Percentiles rank a stretch among this genome's conserved stretches.
phyloP scores from a whole-genome alignment of 108 stramenopile species.

The Skeletonema menzelii region DNA sequence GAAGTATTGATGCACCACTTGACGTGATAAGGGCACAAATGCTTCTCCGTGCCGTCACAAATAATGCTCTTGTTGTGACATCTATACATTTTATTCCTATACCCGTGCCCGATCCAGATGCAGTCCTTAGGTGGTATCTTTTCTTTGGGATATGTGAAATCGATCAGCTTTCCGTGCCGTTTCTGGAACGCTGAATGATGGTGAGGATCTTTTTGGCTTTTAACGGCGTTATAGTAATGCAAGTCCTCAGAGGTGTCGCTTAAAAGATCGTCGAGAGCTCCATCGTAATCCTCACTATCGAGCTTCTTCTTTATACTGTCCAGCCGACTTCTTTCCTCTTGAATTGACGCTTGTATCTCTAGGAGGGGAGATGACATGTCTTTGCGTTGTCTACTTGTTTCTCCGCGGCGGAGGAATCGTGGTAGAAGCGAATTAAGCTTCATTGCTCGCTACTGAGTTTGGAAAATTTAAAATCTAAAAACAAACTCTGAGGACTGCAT shows the following conservation, averaged over 20 bases:
- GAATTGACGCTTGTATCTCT: neutral
- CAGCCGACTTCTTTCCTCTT: slow-evolving; percentile 8
- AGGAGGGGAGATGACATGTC: neutral
- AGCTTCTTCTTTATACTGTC: slow-evolving; percentile 17
- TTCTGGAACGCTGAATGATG: neutral
- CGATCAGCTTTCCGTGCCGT: slow-evolving; percentile 14
- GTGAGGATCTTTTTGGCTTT: slow-evolving; percentile 1
- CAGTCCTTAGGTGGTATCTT: neutral
- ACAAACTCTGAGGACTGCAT: no score
- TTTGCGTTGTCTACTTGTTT: neutral
- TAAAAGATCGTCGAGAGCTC: slow-evolving; percentile 16
- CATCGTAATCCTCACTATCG: slow-evolving; percentile 14
- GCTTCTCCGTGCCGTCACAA: slow-evolving; percentile 2
- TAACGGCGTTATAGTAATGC: slow-evolving; percentile 34
- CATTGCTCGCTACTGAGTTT: neutral
- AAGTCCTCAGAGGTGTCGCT: slow-evolving; percentile 22
- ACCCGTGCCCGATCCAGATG: slow-evolving; percentile 14
- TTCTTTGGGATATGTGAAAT: slow-evolving; percentile 1
- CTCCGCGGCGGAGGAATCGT: neutral
- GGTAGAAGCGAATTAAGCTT: neutral
- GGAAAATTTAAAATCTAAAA: no score
- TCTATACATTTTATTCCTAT: slow-evolving; percentile 8
- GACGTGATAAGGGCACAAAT: slow-evolving; percentile 36
- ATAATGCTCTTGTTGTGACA: slow-evolving; percentile 22
- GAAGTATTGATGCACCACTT: slow-evolving; percentile 17